These are phyloP conservation scores for Phytomonas sp. DNA, from an alignment of 208 protist genomes.

Conservation along the genomic window DNA sequence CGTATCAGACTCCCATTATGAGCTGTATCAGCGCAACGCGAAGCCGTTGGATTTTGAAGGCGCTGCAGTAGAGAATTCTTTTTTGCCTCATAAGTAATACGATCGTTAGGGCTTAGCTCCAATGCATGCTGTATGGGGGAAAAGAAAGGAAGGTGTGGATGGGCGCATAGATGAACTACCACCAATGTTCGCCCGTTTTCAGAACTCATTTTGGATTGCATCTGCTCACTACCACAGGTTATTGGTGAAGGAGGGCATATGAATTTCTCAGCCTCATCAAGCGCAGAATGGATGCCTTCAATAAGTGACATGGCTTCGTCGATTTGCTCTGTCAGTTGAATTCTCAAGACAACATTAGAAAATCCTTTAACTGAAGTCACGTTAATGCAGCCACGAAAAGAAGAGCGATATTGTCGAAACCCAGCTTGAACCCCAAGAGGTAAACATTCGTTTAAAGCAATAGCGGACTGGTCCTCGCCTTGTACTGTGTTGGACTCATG, in stretches of 20 bases:
- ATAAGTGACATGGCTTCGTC: constrained; percentile 3
- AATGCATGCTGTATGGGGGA: constrained; percentile 20
- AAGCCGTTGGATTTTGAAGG: constrained; percentile 23
- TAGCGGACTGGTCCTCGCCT: not conserved
- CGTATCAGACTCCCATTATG: constrained; percentile 9
- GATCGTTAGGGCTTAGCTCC: constrained; percentile 34
- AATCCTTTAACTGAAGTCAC: not conserved
- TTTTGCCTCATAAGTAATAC: constrained; percentile 23
- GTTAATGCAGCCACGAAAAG: not conserved
- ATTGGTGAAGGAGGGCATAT: not conserved
- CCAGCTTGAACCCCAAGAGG: not conserved
- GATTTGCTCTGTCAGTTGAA: constrained; percentile 7
- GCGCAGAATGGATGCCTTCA: constrained; percentile 2
- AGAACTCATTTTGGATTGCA: not conserved
- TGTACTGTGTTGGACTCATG: not conserved
- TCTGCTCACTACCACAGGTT: not conserved
- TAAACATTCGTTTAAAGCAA: not conserved
- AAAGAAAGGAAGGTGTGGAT: constrained; percentile 51
- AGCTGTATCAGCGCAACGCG: not conserved
- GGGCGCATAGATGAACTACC: constrained; percentile 10
- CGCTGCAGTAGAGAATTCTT: constrained; percentile 27
- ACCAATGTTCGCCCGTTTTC: not conserved
- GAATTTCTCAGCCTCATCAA: constrained; percentile 3
- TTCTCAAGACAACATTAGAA: not conserved
- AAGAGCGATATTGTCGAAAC: not conserved